Evolutionary conservation across 179 eudicot genomes (phyloP).

Genomic region (Heliamphora pulchella): DNA sequence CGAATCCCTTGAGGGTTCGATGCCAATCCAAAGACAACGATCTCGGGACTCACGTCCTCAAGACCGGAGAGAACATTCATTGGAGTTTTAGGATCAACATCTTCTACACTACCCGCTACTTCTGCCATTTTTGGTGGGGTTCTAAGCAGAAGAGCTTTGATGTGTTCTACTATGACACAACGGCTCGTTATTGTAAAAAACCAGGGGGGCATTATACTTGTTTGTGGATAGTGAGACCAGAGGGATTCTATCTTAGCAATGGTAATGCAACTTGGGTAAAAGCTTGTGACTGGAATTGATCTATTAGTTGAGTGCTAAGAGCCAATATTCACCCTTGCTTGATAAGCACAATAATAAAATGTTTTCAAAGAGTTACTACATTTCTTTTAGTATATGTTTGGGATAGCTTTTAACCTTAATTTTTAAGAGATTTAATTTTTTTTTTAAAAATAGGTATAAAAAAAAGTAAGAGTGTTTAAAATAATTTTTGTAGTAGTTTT

Average conservation of each 20-base stretch:
- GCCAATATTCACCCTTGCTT: too few relatives aligned
- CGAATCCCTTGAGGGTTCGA: neutral
- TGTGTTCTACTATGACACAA: neutral
- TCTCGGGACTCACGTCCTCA: neutral
- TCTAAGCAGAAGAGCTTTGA: neutral
- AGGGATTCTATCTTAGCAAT: neutral
- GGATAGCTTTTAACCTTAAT: too few relatives aligned
- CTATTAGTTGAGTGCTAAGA: too few relatives aligned
- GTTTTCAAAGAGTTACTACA: too few relatives aligned
- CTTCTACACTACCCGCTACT: neutral
- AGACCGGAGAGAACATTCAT: neutral
- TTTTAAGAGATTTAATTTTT: too few relatives aligned
- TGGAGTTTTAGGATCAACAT: neutral
- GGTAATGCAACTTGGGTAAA: neutral
- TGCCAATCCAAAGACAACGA: neutral
- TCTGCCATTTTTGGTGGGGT: neutral
- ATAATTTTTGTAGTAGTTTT: too few relatives aligned
- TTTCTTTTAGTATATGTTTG: too few relatives aligned
- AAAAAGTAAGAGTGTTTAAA: too few relatives aligned
- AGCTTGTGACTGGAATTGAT: neutral
- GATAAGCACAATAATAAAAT: too few relatives aligned
- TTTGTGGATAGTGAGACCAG: constrained; percentile 1
- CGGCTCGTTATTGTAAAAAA: neutral
- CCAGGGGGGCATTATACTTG: too few relatives aligned
- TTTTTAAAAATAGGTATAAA: too few relatives aligned